phyloP scores from a whole-genome alignment of 2,329 filamentous ascomycete species.

The Cladophialophora exuberans region DNA sequence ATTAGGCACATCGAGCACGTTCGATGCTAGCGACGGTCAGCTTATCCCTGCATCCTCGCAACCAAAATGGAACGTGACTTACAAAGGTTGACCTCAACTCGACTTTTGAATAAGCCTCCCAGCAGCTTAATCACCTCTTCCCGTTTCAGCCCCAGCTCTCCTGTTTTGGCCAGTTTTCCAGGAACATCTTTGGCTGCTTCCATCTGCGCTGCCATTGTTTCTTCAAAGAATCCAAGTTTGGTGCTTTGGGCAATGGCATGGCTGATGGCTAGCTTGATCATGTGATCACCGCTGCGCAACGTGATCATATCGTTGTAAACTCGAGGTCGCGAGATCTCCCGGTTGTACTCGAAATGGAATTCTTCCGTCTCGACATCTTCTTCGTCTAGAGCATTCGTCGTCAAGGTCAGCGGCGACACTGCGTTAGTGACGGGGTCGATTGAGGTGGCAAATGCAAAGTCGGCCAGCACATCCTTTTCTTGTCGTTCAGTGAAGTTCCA shows the following conservation, averaged over 20 bases:
- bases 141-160: slow-evolving; percentile 85
- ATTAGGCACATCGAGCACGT: slow-evolving; percentile 92
- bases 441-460: slow-evolving; percentile 73
- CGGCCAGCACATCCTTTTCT: slow-evolving; percentile 93
- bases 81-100: slow-evolving; percentile 98
- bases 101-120: slow-evolving; percentile 85
- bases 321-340: slow-evolving; percentile 79
- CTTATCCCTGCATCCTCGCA: slow-evolving; percentile 4
- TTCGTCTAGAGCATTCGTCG: slow-evolving; percentile 78
- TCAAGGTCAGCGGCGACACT: slow-evolving; percentile 61
- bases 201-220: slow-evolving; percentile 95
- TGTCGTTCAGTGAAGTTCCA: slow-evolving; percentile 98
- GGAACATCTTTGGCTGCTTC: slow-evolving; percentile 88
- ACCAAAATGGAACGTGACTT: slow-evolving; percentile 44
- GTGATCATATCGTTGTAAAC: slow-evolving; percentile 99
- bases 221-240: slow-evolving; percentile 94
- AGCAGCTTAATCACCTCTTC: slow-evolving; percentile 92
- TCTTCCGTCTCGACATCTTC: slow-evolving; percentile 96
- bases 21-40: slow-evolving; percentile 67
- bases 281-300: slow-evolving; percentile 88
- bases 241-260: slow-evolving; percentile 98
- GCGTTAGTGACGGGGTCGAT: slow-evolving; percentile 36
- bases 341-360: slow-evolving; percentile 97
- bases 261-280: slow-evolving; percentile 70
- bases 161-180: slow-evolving; percentile 83